phyloP scores from a whole-genome alignment of 306 rosid species.

The Hippophae rhamnoides region DNA sequence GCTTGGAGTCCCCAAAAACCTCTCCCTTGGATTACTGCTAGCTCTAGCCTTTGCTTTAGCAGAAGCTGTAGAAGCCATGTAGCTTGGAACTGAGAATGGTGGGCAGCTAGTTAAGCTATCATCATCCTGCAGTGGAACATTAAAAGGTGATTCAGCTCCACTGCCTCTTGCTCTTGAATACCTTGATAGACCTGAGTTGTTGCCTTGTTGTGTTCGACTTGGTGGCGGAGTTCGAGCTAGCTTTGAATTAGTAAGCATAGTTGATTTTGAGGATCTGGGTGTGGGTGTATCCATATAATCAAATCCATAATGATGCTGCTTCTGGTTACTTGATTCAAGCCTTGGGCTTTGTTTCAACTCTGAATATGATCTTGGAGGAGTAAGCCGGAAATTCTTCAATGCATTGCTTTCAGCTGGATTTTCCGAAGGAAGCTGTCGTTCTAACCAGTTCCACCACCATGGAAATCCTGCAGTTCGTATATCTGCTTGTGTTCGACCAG shows the following conservation, averaged over 20 bases:
- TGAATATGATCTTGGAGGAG: constrained; percentile 67
- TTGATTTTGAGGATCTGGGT: constrained; percentile 70
- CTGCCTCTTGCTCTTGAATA: constrained; percentile 37
- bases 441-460: constrained; percentile 99
- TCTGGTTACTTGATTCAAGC: constrained; percentile 39
- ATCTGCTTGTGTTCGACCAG: constrained; percentile 53
- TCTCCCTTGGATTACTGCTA: constrained; percentile 65
- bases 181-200: constrained; percentile 35
- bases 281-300: constrained; percentile 62
- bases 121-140: constrained; percentile 52
- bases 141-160: constrained; percentile 54
- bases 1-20: constrained; percentile 60
- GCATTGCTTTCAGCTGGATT: constrained; percentile 45
- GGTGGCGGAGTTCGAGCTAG: constrained; percentile 43
- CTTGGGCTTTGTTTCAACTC: constrained; percentile 57
- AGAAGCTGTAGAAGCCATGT: constrained; percentile 77
- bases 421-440: constrained; percentile 50
- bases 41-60: constrained; percentile 71
- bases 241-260: constrained; percentile 36
- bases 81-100: constrained; percentile 78
- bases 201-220: constrained; percentile 42
- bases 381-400: constrained; percentile 52
- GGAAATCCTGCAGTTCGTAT: constrained; percentile 58
- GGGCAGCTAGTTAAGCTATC: constrained; percentile 94
- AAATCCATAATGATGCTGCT: constrained; percentile 36